Base-by-base conservation (phyloP, 805 yeast genomes). In the Candida yuanshanica region DNA sequence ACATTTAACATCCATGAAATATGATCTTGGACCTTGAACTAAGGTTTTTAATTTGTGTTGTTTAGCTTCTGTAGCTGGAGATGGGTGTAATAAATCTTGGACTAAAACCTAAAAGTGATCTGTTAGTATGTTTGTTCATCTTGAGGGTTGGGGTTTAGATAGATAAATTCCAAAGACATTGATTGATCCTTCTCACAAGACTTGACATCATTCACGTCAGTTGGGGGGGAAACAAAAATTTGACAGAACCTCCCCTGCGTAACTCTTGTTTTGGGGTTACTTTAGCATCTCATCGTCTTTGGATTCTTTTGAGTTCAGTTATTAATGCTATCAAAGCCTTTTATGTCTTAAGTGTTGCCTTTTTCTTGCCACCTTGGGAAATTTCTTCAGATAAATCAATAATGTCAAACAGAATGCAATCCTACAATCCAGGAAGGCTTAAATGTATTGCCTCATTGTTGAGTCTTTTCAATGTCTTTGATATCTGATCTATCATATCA, bases 1-100 rank as follows among this genome's bases (percentile, higher is more conserved):
- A 76, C 99, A 93, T 75, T 91, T 93, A 62, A 93, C 99, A 69
- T 93, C 99, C 96, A 93, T 90, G 84, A 93, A 93, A 83, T 77
- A 93, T 48, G 98, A 90, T 83, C 98, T 87, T 74, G 99, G 99
- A 53, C 84, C 70, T 72, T 91, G 96, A 60, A 93, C 99, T 68
- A 93, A 84, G 65, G 85, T 81, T 89, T 91, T 93, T 68, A 90
- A 81, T 78, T 93, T 93, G 88, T 93, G 95, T 74, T 90, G 81
- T 75, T 81, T 83, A 65, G 89, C 90, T 83, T 93, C 99, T 60
- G 96, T 70, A 69, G 91, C 95, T 68, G 96, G 86, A 71, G 84
- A 74, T 74, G 99, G 99, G 95, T 93, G 85, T 70, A 93, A 82
- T 74, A 90, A 84, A 82, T 90, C 98, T 77, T 87, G 95, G 81